phyloP scores from a whole-genome alignment of 208 protist genomes.

The Trypanosoma mega region DNA sequence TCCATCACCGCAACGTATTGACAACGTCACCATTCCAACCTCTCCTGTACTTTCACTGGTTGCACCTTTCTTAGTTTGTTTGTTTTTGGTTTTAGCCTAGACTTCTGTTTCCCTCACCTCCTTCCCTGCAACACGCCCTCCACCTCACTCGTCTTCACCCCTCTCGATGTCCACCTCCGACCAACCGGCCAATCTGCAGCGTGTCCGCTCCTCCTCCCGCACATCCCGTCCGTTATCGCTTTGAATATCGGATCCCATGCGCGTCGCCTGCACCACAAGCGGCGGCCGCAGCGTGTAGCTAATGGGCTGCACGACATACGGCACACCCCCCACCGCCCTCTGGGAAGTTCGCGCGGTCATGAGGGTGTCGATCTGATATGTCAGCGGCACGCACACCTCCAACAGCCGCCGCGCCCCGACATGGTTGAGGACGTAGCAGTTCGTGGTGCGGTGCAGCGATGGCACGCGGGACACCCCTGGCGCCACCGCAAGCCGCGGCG shows the following conservation, averaged over 20 bases:
- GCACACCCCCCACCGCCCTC: slow-evolving; percentile 9
- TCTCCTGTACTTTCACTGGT: too few species aligned
- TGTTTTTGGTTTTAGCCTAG: too few species aligned
- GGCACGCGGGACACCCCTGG: slow-evolving; percentile 66
- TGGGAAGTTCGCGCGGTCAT: slow-evolving; percentile 70
- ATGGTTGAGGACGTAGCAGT: slow-evolving; percentile 69
- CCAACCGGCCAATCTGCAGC: slow-evolving; percentile 34
- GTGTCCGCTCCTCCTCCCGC: slow-evolving; percentile 21
- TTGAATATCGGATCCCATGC: slow-evolving; percentile 84
- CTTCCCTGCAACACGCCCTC: background rate
- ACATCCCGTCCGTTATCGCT: slow-evolving; percentile 16
- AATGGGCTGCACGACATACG: slow-evolving; percentile 50
- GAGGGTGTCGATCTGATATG: slow-evolving; percentile 82
- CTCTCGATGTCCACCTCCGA: background rate
- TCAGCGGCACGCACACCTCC: slow-evolving; percentile 59
- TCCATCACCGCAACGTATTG: too few species aligned
- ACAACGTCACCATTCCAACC: too few species aligned
- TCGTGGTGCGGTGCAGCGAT: slow-evolving; percentile 85
- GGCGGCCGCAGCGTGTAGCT: slow-evolving; percentile 88
- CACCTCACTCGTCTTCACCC: background rate
- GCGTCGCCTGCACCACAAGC: slow-evolving; percentile 55
- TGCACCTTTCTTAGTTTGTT: too few species aligned
- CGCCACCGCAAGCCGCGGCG: slow-evolving; percentile 26
- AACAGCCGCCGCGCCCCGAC: slow-evolving; percentile 60
- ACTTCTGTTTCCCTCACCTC: too few species aligned